Conservation (phyloP, 768 basidiomycete genomes). For the Mrakia frigida region DNA sequence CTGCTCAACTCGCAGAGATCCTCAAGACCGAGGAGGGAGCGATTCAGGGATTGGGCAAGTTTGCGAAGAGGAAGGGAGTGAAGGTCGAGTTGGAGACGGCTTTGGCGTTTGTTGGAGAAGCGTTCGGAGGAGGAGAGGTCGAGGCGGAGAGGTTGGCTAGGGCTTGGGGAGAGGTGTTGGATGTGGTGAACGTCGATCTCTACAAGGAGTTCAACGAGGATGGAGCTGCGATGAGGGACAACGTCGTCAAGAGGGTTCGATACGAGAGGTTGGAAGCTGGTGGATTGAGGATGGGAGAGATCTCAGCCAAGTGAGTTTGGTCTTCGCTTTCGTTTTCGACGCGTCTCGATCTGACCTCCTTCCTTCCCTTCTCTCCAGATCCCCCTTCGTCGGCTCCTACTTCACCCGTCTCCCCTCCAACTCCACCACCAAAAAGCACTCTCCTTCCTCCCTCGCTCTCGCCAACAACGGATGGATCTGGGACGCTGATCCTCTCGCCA, state of each 20-base stretch:
- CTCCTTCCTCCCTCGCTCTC: slow-evolving; percentile 61
- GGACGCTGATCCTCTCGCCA: slow-evolving; percentile 86
- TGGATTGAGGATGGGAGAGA: slow-evolving; percentile 78
- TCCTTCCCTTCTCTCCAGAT: slow-evolving; percentile 48
- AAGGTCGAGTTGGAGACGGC: slow-evolving; percentile 60
- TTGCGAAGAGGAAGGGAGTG: slow-evolving; percentile 60
- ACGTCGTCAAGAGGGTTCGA: slow-evolving; percentile 67
- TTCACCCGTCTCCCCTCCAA: slow-evolving; percentile 72
- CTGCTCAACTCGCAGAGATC: slow-evolving; percentile 61
- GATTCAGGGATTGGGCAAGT: slow-evolving; percentile 57
- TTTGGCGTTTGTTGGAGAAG: slow-evolving; percentile 69
- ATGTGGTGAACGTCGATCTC: slow-evolving; percentile 79
- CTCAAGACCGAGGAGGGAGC: slow-evolving; percentile 52
- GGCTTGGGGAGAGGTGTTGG: slow-evolving; percentile 70
- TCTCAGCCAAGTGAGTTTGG: slow-evolving; percentile 58
- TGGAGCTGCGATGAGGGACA: slow-evolving; percentile 63
- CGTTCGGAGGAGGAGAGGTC: slow-evolving; percentile 44
- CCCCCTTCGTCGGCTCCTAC: slow-evolving; percentile 81
- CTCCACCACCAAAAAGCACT: slow-evolving; percentile 47
- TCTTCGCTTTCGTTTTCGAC: background rate
- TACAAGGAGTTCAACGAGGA: slow-evolving; percentile 86
- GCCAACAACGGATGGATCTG: slow-evolving; percentile 99
- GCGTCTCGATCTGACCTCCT: background rate
- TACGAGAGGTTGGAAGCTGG: slow-evolving; percentile 75
- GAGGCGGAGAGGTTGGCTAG: slow-evolving; percentile 58